Conservation (phyloP, 2,329 filamentous ascomycete genomes). For the Trichoderma simmonsii region DNA sequence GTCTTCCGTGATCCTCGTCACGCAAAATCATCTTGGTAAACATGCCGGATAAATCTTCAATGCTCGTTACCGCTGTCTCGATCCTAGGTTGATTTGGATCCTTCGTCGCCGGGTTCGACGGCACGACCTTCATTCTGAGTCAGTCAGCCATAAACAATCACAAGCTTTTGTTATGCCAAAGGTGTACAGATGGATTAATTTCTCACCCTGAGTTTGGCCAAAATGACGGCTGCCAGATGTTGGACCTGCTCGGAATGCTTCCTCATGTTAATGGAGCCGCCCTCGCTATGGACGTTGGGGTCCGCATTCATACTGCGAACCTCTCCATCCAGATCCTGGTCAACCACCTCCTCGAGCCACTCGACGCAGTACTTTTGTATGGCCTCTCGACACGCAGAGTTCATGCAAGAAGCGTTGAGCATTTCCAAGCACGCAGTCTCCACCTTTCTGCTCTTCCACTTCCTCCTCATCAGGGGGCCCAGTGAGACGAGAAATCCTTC, state of each 20-base stretch:
- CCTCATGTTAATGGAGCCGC: constrained; percentile 58
- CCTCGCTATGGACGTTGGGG: constrained; percentile 56
- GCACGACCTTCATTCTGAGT: constrained; percentile 54
- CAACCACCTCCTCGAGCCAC: constrained; percentile 83
- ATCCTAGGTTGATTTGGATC: constrained; percentile 44
- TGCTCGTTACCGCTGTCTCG: constrained; percentile 55
- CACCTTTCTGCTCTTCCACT: constrained; percentile 80
- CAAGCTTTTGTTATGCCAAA: background rate
- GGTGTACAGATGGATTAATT: background rate
- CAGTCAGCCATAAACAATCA: constrained; percentile 43
- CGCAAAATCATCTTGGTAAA: constrained; percentile 65
- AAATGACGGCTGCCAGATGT: constrained; percentile 67
- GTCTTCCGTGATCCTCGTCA: constrained; percentile 54
- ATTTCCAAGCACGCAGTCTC: constrained; percentile 85
- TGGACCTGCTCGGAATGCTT: constrained; percentile 60
- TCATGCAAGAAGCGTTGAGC: constrained; percentile 87
- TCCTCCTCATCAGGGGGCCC: constrained; percentile 71
- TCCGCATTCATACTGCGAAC: constrained; percentile 50
- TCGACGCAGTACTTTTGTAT: constrained; percentile 80
- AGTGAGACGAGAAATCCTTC: constrained; percentile 81
- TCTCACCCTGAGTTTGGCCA: constrained; percentile 66
- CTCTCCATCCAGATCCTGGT: constrained; percentile 61
- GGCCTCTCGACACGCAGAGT: constrained; percentile 74
- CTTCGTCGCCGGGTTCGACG: constrained; percentile 40
- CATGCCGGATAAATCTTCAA: constrained; percentile 62